These are phyloP conservation scores for Myochromella boudieri DNA, from an alignment of 768 basidiomycete genomes.

Conservation along the genomic window DNA sequence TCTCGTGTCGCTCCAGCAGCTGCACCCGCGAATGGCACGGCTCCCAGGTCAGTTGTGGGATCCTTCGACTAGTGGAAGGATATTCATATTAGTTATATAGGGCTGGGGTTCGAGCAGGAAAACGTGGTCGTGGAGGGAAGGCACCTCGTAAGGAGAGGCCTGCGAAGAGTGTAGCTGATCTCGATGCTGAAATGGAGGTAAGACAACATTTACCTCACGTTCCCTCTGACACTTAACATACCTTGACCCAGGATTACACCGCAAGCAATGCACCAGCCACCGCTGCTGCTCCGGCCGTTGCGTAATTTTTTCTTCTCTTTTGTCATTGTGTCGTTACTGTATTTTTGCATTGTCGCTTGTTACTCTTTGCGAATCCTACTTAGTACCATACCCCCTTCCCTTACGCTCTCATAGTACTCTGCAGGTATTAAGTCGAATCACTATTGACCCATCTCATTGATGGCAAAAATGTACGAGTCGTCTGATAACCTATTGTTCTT, in stretches of 20 bases:
- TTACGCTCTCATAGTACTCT: not conserved
- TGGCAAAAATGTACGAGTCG: too few species aligned
- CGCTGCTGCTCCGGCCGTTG: slow-evolving; percentile 26
- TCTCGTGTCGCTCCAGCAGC: slow-evolving; percentile 83
- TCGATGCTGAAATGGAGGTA: slow-evolving; percentile 99
- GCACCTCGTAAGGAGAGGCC: slow-evolving; percentile 62
- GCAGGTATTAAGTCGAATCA: too few species aligned
- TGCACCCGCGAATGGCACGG: slow-evolving; percentile 26
- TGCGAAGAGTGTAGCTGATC: slow-evolving; percentile 80
- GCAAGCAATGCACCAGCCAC: slow-evolving; percentile 53
- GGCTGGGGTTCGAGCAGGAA: slow-evolving; percentile 40
- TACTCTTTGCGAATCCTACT: slow-evolving; percentile 7
- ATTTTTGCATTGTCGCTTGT: slow-evolving; percentile 12
- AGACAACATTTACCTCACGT: slow-evolving; percentile 11
- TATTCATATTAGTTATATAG: slow-evolving; percentile 20
- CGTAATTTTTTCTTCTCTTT: slow-evolving; percentile 21
- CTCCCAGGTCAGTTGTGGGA: slow-evolving; percentile 26
- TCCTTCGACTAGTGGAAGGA: slow-evolving; percentile 1
- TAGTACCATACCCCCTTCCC: slow-evolving; percentile 4
- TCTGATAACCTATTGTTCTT: too few species aligned
- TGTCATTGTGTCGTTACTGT: slow-evolving; percentile 14
- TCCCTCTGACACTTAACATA: slow-evolving; percentile 3
- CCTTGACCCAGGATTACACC: slow-evolving; percentile 59
- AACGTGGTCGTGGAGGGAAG: slow-evolving; percentile 43
- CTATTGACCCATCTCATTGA: too few species aligned